These are phyloP conservation scores for Colletotrichum shisoi DNA, from an alignment of 2,329 filamentous ascomycete species.

Conservation along the genomic window DNA sequence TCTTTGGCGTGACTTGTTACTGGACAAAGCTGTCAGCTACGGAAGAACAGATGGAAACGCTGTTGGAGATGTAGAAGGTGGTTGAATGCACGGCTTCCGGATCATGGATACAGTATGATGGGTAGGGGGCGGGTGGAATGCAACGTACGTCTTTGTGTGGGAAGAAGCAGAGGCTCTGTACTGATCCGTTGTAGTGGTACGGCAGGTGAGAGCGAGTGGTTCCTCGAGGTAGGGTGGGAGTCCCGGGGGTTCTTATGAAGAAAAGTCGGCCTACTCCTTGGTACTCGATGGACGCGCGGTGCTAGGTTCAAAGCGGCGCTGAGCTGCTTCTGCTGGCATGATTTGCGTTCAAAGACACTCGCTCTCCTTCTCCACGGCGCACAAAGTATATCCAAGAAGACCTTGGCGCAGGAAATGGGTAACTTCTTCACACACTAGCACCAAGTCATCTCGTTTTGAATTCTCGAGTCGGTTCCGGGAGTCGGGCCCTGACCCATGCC, in stretches of 20 bases:
- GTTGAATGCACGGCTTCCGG: not conserved
- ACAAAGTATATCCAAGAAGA: slow-evolving; percentile 13
- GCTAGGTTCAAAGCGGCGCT: slow-evolving; percentile 35
- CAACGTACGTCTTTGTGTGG: slow-evolving; percentile 24
- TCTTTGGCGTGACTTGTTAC: not conserved
- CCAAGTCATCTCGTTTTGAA: slow-evolving; percentile 31
- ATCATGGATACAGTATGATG: no score
- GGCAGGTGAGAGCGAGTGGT: not conserved
- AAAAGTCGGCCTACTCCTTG: slow-evolving; percentile 20
- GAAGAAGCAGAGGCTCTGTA: slow-evolving; percentile 21
- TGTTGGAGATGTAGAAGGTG: not conserved
- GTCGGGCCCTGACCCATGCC: slow-evolving; percentile 23
- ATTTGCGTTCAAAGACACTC: slow-evolving; percentile 31
- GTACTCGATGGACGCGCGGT: slow-evolving; percentile 11
- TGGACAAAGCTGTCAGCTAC: slow-evolving; percentile 1
- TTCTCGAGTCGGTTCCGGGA: slow-evolving; percentile 24
- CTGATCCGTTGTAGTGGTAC: slow-evolving; percentile 11
- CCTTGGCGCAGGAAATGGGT: slow-evolving; percentile 20
- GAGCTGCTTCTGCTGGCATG: slow-evolving; percentile 28
- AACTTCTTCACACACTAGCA: slow-evolving; percentile 29
- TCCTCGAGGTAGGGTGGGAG: not conserved
- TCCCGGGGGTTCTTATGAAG: slow-evolving; percentile 36
- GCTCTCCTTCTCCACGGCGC: slow-evolving; percentile 21
- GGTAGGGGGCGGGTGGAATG: not conserved
- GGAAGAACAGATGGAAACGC: not conserved